A percentile compares a stretch with the other conserved stretches of the same genome.
Conservation (phyloP, 1,284 basidiomycete species). For the Ceratorhiza oryzae-sativae region DNA sequence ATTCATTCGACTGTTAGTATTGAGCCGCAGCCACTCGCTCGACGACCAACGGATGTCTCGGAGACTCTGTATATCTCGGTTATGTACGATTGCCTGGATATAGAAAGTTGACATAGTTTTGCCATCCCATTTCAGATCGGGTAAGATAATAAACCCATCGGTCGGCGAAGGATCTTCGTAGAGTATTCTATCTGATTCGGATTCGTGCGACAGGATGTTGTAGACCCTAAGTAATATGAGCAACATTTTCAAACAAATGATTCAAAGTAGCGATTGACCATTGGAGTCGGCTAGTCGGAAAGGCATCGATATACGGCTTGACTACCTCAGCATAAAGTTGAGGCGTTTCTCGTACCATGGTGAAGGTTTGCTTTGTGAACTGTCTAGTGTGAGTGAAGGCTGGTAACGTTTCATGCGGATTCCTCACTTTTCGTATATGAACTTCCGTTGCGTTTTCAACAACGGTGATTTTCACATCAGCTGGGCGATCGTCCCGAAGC, state of each 20-base stretch:
- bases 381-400: constrained; percentile 49
- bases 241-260: neutral
- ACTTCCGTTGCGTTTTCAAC: constrained; percentile 83
- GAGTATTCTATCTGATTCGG: constrained; percentile 81
- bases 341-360: constrained; percentile 84
- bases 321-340: constrained; percentile 73
- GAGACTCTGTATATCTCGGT: constrained; percentile 66
- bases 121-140: constrained; percentile 95
- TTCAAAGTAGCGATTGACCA: constrained; percentile 63
- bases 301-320: constrained; percentile 76
- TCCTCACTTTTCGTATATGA: constrained; percentile 77
- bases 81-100: constrained; percentile 72
- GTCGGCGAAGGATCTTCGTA: constrained; percentile 63
- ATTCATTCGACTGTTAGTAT: neutral
- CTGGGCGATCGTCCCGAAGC: constrained; percentile 21
- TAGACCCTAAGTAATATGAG: constrained; percentile 68
- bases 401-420: neutral
- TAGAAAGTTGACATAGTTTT: constrained; percentile 72
- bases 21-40: neutral
- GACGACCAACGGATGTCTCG: constrained; percentile 62
- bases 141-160: constrained; percentile 79
- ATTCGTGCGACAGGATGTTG: constrained; percentile 81
- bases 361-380: constrained; percentile 78
- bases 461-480: constrained; percentile 69
- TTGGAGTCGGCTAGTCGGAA: constrained; percentile 76